A percentile compares a stretch with the other conserved stretches of the same genome.
phyloP scores from a whole-genome alignment of 2,329 filamentous ascomycete species.

The Cercospora berteroae region DNA sequence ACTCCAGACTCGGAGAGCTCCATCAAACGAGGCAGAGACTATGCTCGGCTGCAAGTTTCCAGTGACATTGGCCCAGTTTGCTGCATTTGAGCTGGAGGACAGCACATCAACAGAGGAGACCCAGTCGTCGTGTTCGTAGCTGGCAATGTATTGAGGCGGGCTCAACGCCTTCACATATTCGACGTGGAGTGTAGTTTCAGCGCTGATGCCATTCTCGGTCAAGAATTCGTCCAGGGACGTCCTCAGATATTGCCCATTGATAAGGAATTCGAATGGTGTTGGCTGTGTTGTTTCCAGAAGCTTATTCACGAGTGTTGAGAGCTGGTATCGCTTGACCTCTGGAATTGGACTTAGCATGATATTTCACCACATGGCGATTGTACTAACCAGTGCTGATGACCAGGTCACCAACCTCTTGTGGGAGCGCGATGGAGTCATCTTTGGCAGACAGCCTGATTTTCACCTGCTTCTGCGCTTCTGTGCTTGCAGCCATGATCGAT shows the following conservation, averaged over 20 bases:
- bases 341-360: background rate
- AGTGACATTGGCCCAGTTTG: constrained; percentile 33
- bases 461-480: constrained; percentile 44
- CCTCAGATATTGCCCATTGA: constrained; percentile 88
- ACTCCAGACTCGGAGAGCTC: constrained; percentile 84
- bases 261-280: constrained; percentile 88
- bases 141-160: constrained; percentile 83
- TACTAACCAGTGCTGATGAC: constrained; percentile 55
- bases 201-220: constrained; percentile 77
- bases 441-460: constrained; percentile 55
- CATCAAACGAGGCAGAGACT: constrained; percentile 92
- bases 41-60: constrained; percentile 65
- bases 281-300: constrained; percentile 59
- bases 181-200: constrained; percentile 80
- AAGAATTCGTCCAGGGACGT: constrained; percentile 90
- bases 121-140: constrained; percentile 98
- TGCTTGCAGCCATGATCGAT: constrained; percentile 18
- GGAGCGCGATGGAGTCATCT: constrained; percentile 54
- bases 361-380: background rate
- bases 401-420: constrained; percentile 56
- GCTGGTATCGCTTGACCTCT: constrained; percentile 58
- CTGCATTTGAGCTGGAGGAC: constrained; percentile 61
- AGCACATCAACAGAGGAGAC: constrained; percentile 83
- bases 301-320: constrained; percentile 63
- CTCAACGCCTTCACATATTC: constrained; percentile 92